Conservation (phyloP, 495 filamentous ascomycete species). For the Hypoxylon intermedium region DNA sequence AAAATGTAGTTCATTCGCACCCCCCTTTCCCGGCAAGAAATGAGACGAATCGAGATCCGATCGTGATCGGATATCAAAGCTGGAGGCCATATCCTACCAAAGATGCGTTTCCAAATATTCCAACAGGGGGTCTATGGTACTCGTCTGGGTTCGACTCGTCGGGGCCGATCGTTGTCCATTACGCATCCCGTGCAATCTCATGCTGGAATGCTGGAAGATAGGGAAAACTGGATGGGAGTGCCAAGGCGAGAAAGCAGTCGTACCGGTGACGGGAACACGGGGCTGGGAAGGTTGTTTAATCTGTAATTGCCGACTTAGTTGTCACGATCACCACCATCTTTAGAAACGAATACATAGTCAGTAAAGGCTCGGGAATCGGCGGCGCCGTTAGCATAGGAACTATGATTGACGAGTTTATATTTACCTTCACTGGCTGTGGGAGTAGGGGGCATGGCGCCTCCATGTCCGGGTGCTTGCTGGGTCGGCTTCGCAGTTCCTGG, state of each 20-base stretch:
- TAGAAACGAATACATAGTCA: slow-evolving; percentile 44
- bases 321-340: slow-evolving; percentile 46
- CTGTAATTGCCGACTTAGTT: slow-evolving; percentile 27
- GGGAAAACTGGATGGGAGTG: slow-evolving; percentile 10
- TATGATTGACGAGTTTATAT: slow-evolving; percentile 51
- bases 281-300: slow-evolving; percentile 8
- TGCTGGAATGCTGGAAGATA: neutral
- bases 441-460: slow-evolving; percentile 61
- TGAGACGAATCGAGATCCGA: slow-evolving; percentile 3
- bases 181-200: neutral
- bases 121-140: neutral
- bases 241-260: slow-evolving; percentile 22
- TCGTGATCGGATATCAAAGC: slow-evolving; percentile 10
- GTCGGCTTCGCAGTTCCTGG: slow-evolving; percentile 52
- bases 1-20: slow-evolving; percentile 18
- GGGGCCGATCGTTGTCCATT: slow-evolving; percentile 13
- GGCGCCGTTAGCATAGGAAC: slow-evolving; percentile 38
- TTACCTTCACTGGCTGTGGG: slow-evolving; percentile 67
- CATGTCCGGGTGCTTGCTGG: slow-evolving; percentile 53
- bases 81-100: neutral
- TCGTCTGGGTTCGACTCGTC: slow-evolving; percentile 26
- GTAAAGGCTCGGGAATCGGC: slow-evolving; percentile 39
- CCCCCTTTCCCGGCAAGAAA: slow-evolving; percentile 1
- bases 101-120: slow-evolving; percentile 24
- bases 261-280: slow-evolving; percentile 3